A percentile compares a stretch with the other conserved stretches of the same genome.
Evolutionary conservation across 2,329 filamentous ascomycete genomes (phyloP).

Genomic region (Cladobotryum mycophilum): DNA sequence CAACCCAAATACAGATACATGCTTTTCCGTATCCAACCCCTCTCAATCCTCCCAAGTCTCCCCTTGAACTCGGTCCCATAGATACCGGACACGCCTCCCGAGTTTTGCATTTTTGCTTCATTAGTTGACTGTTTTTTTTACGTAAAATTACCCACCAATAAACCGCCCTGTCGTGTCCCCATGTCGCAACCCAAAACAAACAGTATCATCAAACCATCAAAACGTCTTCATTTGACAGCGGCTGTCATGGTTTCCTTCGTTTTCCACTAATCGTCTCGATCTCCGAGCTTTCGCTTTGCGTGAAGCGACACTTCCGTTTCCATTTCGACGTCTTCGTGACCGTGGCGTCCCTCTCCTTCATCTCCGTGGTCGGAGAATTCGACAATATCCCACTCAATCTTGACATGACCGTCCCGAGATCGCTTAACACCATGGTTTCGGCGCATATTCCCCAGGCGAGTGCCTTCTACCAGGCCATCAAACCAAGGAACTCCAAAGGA

Average conservation of each 20-base stretch:
- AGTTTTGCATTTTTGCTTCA: too few species aligned
- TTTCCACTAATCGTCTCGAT: conserved; percentile 27
- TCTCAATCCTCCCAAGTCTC: too few species aligned
- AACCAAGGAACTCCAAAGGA: conserved; percentile 80
- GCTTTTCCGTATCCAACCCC: too few species aligned
- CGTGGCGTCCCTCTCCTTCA: conserved; percentile 25
- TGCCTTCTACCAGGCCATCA: conserved; percentile 72
- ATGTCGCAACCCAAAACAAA: too few species aligned
- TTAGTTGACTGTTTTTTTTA: too few species aligned
- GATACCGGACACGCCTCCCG: too few species aligned
- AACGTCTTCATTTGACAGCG: background rate
- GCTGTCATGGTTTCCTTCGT: too few species aligned
- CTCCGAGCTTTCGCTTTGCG: conserved; percentile 48
- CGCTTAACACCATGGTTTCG: conserved; percentile 48
- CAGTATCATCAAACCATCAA: too few species aligned
- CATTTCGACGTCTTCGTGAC: conserved; percentile 24
- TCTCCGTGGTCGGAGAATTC: conserved; percentile 57
- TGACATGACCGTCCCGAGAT: conserved; percentile 57
- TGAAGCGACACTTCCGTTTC: conserved; percentile 27
- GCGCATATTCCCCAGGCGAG: conserved; percentile 61
- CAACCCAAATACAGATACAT: too few species aligned
- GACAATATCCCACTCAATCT: conserved; percentile 76
- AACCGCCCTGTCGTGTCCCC: too few species aligned
- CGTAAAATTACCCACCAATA: too few species aligned
- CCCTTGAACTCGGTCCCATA: too few species aligned